These are phyloP conservation scores for Solanum pennellii DNA, from an alignment of 257 asterid species.

Conservation along the genomic window DNA sequence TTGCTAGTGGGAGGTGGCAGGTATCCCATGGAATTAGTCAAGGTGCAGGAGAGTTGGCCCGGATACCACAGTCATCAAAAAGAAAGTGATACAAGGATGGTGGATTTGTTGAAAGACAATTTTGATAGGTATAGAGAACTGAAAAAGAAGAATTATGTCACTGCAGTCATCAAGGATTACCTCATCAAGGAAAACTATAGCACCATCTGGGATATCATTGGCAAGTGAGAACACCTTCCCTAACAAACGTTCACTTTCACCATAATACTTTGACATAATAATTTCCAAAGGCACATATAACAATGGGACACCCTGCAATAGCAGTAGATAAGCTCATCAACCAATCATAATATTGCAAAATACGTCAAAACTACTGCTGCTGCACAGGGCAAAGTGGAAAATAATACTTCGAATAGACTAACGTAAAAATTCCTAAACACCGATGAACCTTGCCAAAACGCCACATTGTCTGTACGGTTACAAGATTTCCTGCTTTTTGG, in stretches of 20 bases:
- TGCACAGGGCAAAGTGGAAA: neutral
- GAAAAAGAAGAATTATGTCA: neutral
- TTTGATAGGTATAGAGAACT: neutral
- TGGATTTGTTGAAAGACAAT: neutral
- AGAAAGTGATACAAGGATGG: neutral
- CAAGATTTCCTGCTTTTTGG: neutral
- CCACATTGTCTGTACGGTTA: neutral
- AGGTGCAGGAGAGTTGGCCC: neutral
- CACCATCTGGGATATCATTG: slow-evolving; percentile 74
- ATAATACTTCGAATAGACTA: neutral
- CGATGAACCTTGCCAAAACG: neutral
- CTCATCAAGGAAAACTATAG: slow-evolving; percentile 89
- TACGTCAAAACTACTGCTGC: neutral
- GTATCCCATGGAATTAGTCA: neutral
- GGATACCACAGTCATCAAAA: neutral
- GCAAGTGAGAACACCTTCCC: slow-evolving; percentile 92
- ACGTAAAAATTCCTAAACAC: neutral
- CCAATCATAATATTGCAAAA: neutral
- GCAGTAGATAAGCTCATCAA: neutral
- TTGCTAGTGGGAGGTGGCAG: neutral
- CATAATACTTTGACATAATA: slow-evolving; percentile 85
- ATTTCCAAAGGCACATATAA: slow-evolving; percentile 88
- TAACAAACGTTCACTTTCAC: slow-evolving; percentile 88
- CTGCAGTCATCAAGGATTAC: slow-evolving; percentile 18
- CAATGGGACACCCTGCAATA: slow-evolving; percentile 71